phyloP scores from a whole-genome alignment of 1,139 yeast genomes.

The Taphrina deformans region DNA sequence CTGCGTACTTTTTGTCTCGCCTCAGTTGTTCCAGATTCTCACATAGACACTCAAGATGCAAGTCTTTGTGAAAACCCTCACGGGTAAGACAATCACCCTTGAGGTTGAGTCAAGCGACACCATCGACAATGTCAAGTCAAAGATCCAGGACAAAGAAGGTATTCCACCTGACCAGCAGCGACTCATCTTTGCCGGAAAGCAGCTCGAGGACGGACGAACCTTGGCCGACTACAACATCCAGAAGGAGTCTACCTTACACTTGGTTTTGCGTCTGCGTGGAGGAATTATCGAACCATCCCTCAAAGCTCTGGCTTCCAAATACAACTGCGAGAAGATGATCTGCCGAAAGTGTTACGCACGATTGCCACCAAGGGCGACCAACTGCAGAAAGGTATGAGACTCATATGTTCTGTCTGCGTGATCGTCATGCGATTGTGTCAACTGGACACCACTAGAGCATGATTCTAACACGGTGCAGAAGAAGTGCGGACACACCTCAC shows the following conservation, averaged over 20 bases:
- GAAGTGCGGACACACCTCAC: conserved; percentile 99
- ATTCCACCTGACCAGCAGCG: conserved; percentile 95
- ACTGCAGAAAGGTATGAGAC: conserved; percentile 88
- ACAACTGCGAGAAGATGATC: conserved; percentile 98
- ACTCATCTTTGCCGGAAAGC: conserved; percentile 91
- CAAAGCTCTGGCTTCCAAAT: conserved; percentile 98
- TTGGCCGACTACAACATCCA: conserved; percentile 92
- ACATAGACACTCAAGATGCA: conserved; percentile 38
- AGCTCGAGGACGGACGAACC: conserved; percentile 91
- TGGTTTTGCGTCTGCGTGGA: conserved; percentile 88
- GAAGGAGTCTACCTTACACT: conserved; percentile 86
- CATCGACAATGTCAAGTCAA: conserved; percentile 89
- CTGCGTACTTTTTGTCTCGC: neutral
- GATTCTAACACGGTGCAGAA: conserved; percentile 53
- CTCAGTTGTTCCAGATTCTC: neutral
- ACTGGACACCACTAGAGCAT: too few relatives aligned
- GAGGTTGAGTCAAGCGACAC: conserved; percentile 95
- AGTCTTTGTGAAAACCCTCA: conserved; percentile 73
- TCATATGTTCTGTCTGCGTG: too few relatives aligned
- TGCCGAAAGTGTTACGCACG: conserved; percentile 99
- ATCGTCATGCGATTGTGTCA: too few relatives aligned
- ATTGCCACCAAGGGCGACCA: conserved; percentile 99
- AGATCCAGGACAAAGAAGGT: conserved; percentile 93
- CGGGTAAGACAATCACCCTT: conserved; percentile 88
- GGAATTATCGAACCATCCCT: conserved; percentile 98